Evolutionary conservation across 495 filamentous ascomycete genomes (phyloP).

Genomic region (Massariosphaeria phaeospora): DNA sequence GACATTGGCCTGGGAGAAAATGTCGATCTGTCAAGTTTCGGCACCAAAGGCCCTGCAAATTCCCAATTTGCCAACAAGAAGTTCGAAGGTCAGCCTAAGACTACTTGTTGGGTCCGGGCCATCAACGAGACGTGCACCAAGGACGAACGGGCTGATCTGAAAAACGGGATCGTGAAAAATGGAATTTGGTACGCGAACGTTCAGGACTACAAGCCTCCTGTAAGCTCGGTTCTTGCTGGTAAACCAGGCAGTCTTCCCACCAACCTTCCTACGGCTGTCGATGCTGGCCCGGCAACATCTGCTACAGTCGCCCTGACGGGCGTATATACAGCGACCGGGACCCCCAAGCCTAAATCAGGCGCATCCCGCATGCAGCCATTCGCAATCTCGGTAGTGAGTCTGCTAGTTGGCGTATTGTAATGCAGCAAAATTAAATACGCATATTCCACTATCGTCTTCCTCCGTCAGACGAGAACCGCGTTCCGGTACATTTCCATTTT

Average conservation of each 20-base stretch:
- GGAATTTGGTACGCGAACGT: constrained; percentile 51
- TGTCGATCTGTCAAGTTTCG: constrained; percentile 49
- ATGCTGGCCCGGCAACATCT: constrained; percentile 2
- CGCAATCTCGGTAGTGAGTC: too few species aligned
- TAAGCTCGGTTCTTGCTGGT: constrained; percentile 37
- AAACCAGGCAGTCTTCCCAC: constrained; percentile 34
- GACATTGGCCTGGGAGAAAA: constrained; percentile 45
- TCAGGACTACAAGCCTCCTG: constrained; percentile 42
- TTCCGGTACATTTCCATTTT: too few species aligned
- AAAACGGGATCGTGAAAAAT: constrained; percentile 43
- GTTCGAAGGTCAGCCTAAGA: background rate
- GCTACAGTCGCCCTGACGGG: constrained; percentile 32
- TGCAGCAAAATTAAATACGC: too few species aligned
- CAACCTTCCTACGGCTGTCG: constrained; percentile 7
- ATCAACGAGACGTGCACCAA: constrained; percentile 48
- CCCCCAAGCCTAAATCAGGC: constrained; percentile 31
- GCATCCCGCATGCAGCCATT: constrained; percentile 11
- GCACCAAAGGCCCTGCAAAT: constrained; percentile 50
- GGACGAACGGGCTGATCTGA: constrained; percentile 46
- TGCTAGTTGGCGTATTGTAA: too few species aligned
- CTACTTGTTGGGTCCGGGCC: constrained; percentile 54
- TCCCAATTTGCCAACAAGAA: constrained; percentile 44
- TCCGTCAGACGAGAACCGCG: too few species aligned
- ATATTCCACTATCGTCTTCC: too few species aligned
- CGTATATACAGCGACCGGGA: constrained; percentile 40